A percentile compares a stretch with the other conserved stretches of the same genome.
Conservation (phyloP, 257 asterid genomes). For the Fraxinus cuspidata region DNA sequence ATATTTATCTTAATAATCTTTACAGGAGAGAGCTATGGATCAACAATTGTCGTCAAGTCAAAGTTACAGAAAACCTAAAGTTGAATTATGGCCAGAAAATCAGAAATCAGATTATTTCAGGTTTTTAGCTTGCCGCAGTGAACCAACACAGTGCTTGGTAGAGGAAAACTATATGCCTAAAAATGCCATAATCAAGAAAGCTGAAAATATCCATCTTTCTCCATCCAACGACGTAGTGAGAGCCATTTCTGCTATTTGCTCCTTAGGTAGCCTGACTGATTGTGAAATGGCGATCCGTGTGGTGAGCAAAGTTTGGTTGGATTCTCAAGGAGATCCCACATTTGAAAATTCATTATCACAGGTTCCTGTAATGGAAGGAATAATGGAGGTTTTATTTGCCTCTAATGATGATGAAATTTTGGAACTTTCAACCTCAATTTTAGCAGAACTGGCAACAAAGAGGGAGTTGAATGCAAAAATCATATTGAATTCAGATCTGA, state of each 20-base stretch:
- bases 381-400: constrained; percentile 56
- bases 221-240: constrained; percentile 31
- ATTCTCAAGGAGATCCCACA: constrained; percentile 39
- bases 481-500: constrained; percentile 61
- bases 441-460: constrained; percentile 65
- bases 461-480: constrained; percentile 46
- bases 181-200: constrained; percentile 34
- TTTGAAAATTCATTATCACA: constrained; percentile 46
- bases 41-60: constrained; percentile 48
- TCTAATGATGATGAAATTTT: constrained; percentile 69
- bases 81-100: constrained; percentile 40
- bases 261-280: constrained; percentile 57
- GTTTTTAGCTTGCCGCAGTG: constrained; percentile 54
- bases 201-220: constrained; percentile 13
- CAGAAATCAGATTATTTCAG: constrained; percentile 51
- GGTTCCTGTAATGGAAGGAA: constrained; percentile 54
- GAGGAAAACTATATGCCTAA: constrained; percentile 20
- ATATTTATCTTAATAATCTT: neutral
- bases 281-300: constrained; percentile 68
- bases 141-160: constrained; percentile 36
- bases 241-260: constrained; percentile 53
- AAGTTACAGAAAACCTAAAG: constrained; percentile 34
- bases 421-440: constrained; percentile 67
- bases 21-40: constrained; percentile 48
- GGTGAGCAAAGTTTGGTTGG: constrained; percentile 64